Evolutionary conservation across 192 early-diverging fungal genomes (phyloP).

Genomic region (Rhizoclosmatium sp.): DNA sequence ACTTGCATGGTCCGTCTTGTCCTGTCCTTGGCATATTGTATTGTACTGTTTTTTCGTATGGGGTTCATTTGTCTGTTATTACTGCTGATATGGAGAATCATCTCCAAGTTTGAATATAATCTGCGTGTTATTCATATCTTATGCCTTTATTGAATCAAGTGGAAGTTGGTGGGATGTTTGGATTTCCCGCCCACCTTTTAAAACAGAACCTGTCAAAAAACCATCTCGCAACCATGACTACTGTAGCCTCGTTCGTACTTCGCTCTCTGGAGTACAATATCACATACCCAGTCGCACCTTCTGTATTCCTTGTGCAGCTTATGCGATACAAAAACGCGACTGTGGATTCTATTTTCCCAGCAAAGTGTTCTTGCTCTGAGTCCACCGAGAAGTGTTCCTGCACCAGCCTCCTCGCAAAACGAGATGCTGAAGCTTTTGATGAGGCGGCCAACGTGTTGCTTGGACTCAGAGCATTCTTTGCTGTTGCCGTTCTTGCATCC

Average conservation of each 20-base stretch:
- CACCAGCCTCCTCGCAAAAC: not conserved
- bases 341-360: not conserved
- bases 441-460: slow-evolving; percentile 1
- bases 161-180: not conserved
- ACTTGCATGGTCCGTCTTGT: not conserved
- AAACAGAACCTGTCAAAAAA: not conserved
- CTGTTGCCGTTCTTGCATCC: not conserved
- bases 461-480: not conserved
- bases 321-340: slow-evolving; percentile 16
- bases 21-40: not conserved
- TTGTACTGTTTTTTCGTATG: not conserved
- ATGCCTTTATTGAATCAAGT: not conserved
- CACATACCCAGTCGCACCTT: slow-evolving; percentile 20
- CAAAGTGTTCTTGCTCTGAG: not conserved
- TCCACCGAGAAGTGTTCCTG: not conserved
- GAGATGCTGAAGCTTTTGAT: not conserved
- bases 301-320: not conserved
- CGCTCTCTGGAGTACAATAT: slow-evolving; percentile 6
- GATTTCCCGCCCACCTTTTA: not conserved
- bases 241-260: not conserved
- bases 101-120: slow-evolving; percentile 8
- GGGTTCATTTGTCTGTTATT: not conserved
- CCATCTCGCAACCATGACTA: not conserved
- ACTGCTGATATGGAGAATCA: not conserved
- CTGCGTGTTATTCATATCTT: not conserved